Evolutionary conservation across 352 stramenopile genomes (phyloP).

Genomic region (Poterioochromonas sp.): DNA sequence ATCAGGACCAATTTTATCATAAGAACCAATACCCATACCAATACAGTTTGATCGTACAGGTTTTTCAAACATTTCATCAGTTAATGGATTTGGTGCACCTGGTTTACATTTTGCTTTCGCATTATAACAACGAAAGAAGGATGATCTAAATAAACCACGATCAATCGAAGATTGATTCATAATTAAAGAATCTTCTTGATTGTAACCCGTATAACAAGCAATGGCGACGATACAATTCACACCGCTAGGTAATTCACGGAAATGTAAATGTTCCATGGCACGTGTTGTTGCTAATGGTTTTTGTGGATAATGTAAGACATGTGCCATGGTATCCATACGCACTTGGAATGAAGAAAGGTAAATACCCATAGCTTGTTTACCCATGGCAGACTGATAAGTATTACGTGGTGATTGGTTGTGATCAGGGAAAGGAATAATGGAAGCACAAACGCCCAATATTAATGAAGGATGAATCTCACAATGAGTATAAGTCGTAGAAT

Average conservation of each 20-base stretch:
- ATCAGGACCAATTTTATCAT: constrained; percentile 97
- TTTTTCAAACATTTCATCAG: constrained; percentile 19
- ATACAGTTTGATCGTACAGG: constrained; percentile 49
- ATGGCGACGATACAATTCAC: constrained; percentile 94
- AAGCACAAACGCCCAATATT: constrained; percentile 98
- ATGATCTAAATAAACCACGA: constrained; percentile 95
- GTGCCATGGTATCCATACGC: constrained; percentile 98
- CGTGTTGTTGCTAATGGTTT: constrained; percentile 96
- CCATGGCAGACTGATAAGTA: constrained; percentile 98
- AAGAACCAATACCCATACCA: constrained; percentile 83
- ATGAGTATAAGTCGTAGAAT: constrained; percentile 92
- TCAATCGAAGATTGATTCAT: constrained; percentile 99
- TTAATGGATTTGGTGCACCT: neutral
- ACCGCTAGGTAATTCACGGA: constrained; percentile 92
- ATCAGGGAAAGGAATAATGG: constrained; percentile 99
- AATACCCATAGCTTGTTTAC: constrained; percentile 99
- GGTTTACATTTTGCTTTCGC: constrained; percentile 70
- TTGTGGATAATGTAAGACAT: constrained; percentile 98
- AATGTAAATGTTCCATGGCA: constrained; percentile 97
- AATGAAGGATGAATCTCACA: constrained; percentile 99
- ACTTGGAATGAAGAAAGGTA: constrained; percentile 97
- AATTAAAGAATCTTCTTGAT: constrained; percentile 98
- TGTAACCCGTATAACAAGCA: constrained; percentile 87
- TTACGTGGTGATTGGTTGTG: constrained; percentile 99
- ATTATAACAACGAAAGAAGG: constrained; percentile 97